These are phyloP conservation scores for Alternaria arborescens DNA, from an alignment of 2,329 filamentous ascomycete genomes.

Conservation along the genomic window DNA sequence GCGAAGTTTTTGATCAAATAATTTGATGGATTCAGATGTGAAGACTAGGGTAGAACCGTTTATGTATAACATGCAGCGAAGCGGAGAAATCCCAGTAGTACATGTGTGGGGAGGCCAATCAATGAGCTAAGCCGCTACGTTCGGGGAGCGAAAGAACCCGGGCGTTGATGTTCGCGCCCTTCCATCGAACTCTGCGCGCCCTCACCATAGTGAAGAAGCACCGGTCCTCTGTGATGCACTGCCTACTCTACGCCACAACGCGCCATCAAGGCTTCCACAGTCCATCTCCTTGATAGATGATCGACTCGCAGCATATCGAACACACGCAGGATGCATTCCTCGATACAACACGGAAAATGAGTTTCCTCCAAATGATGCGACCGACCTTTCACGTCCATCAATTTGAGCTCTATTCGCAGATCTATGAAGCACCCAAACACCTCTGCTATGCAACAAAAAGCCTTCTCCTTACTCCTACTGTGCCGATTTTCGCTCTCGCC, in stretches of 20 bases:
- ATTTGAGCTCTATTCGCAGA: background rate
- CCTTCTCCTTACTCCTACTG: slow-evolving; percentile 7
- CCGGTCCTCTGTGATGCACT: too few relatives aligned
- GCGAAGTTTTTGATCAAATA: background rate
- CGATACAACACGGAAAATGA: background rate
- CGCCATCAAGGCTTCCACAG: background rate
- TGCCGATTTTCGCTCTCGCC: slow-evolving; percentile 33
- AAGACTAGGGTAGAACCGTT: background rate
- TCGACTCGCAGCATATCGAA: background rate
- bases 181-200: background rate
- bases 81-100: background rate
- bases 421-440: slow-evolving; percentile 3
- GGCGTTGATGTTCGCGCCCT: too few relatives aligned
- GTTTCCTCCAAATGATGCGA: background rate
- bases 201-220: background rate
- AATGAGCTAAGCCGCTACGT: slow-evolving; percentile 7
- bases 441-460: slow-evolving; percentile 5
- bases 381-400: background rate
- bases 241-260: background rate
- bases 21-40: background rate
- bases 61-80: slow-evolving; percentile 2
- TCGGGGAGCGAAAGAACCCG: slow-evolving; percentile 1
- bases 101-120: slow-evolving; percentile 19
- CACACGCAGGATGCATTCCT: background rate
- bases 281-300: background rate